Base-by-base conservation (phyloP, 2,329 filamentous ascomycete species). In the Aspergillus luchuensis region DNA sequence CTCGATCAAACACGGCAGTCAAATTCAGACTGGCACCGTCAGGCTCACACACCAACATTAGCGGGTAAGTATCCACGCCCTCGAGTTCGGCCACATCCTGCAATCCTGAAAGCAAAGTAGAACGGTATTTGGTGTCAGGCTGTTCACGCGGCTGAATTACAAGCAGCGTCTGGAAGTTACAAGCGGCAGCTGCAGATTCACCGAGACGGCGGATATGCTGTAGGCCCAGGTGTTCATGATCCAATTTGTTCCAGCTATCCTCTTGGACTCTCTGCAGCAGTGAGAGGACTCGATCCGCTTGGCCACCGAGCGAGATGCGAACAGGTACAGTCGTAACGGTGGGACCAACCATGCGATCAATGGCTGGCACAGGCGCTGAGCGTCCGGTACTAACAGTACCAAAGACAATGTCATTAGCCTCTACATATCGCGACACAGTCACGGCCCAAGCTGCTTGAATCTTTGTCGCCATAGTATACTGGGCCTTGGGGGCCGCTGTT, bases 251-350 rank as follows among this genome's bases (percentile, higher is more conserved):
- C 49, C 21, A 28, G 47, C 21, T 25, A 25, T 50, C 5, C 1
- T 28, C 47, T 15, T 50, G 47, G 1, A 36, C 49, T 8, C 15
- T 33, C 7, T 36, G 49, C 25, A 36, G 13, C 0, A 33, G 8
- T 8, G 15, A 4, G 28, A 0, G 2, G n/a, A 53, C 13, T 4
- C 8, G 2, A 19, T 38, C 10, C 1, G 50, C 4, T 13, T 11
- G 39, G 13, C 28, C 30, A 15, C 13, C 10, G 11, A 56, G 13
- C 15, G 13, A n/a, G 28, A 54, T 25, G 11, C 50, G 57, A n/a
- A 59, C 38, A n/a, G 50, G 50, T 2, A 59, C 50, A 2, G 41
- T 59, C 13, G 50, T 54, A 17, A 59, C 49, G 17, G 38, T 21
- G 5, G 57, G 57, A n/a, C 49, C 57, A 3, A 30, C 38, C 10